Evolutionary conservation across 495 filamentous ascomycete species (phyloP).

Genomic region (Neurospora sp.): DNA sequence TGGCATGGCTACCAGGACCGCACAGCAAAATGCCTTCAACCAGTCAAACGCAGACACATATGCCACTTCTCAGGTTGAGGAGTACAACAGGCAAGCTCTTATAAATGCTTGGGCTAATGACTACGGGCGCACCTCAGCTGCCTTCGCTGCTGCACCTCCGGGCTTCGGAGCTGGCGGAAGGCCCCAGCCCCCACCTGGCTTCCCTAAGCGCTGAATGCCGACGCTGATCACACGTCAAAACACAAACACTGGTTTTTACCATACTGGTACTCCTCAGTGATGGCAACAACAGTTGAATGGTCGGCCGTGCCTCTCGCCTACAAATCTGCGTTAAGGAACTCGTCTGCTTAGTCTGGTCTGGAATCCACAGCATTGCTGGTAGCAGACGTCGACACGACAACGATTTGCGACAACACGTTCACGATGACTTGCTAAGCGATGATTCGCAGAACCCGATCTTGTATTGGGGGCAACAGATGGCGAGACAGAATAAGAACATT

Average conservation of each 20-base stretch:
- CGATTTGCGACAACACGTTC: background rate
- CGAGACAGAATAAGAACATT: background rate
- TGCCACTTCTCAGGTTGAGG: constrained; percentile 1
- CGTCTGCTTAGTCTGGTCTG: background rate
- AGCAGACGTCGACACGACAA: background rate
- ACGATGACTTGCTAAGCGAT: background rate
- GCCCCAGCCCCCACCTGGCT: background rate
- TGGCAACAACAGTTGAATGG: background rate
- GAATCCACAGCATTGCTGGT: background rate
- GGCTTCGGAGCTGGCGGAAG: background rate
- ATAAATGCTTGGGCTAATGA: constrained; percentile 9
- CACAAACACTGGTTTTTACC: background rate
- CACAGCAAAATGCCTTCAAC: background rate
- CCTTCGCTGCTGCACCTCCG: background rate
- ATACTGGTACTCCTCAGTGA: background rate
- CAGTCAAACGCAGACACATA: background rate
- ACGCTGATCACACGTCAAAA: background rate
- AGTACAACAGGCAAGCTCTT: constrained; percentile 1
- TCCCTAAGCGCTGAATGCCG: background rate
- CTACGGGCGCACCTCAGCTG: background rate
- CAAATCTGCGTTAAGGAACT: background rate
- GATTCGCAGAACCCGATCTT: background rate
- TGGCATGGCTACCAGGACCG: background rate
- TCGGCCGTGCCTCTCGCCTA: background rate
- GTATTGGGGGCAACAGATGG: background rate